phyloP scores from a whole-genome alignment of 306 rosid species.

The Ormosia emarginata region DNA sequence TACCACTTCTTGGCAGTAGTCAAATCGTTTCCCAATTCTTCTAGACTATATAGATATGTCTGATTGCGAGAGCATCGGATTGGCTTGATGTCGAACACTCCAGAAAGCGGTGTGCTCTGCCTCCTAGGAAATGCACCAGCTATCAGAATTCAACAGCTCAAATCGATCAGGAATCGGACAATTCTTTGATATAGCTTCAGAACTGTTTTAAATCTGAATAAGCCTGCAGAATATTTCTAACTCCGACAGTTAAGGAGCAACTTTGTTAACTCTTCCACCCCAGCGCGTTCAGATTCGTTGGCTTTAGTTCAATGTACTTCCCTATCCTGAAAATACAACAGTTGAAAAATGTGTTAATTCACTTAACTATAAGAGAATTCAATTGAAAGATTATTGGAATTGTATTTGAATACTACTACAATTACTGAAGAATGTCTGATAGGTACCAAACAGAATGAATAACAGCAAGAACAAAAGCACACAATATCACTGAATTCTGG shows the following conservation, averaged over 20 bases:
- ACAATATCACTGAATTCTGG: no score
- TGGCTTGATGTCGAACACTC: slow-evolving; percentile 13
- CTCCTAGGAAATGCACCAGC: background rate
- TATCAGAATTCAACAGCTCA: slow-evolving; percentile 14
- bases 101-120: slow-evolving; percentile 4
- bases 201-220: slow-evolving; percentile 5
- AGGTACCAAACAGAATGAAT: no score
- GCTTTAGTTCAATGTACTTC: slow-evolving; percentile 67
- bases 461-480: no score
- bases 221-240: background rate
- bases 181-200: slow-evolving; percentile 1
- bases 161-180: slow-evolving; percentile 1
- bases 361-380: background rate
- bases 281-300: slow-evolving; percentile 60
- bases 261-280: slow-evolving; percentile 53
- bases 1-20: background rate
- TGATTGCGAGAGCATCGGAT: background rate
- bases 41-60: background rate
- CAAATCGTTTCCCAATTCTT: background rate
- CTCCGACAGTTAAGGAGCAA: slow-evolving; percentile 6
- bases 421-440: background rate
- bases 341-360: background rate
- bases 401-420: background rate
- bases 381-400: background rate
- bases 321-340: slow-evolving; percentile 64